Percentiles rank a stretch among this genome's conserved stretches.
Conservation (phyloP, 768 basidiomycete genomes). For the Podaxis rugospora region DNA sequence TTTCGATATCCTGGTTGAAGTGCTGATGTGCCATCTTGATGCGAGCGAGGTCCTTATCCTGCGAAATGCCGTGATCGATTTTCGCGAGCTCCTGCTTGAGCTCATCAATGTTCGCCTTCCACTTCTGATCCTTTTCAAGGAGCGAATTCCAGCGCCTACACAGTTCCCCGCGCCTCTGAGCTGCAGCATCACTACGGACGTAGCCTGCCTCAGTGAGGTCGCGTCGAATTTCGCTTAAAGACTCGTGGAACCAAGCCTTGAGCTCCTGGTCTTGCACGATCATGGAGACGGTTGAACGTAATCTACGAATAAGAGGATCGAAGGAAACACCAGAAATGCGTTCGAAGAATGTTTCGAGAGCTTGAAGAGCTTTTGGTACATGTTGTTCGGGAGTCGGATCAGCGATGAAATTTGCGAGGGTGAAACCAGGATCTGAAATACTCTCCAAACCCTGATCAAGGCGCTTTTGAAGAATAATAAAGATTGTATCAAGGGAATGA, state of each 20-base stretch:
- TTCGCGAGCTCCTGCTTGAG: conserved; percentile 41
- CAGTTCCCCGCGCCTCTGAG: conserved; percentile 38
- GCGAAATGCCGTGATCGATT: conserved; percentile 40
- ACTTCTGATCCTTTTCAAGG: conserved; percentile 45
- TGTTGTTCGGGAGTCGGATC: conserved; percentile 66
- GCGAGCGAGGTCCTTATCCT: conserved; percentile 46
- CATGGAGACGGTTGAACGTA: conserved; percentile 40
- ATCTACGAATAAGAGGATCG: conserved; percentile 38
- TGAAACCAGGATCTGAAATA: conserved; percentile 39
- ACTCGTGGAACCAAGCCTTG: conserved; percentile 50
- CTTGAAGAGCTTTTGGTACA: conserved; percentile 44
- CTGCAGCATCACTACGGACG: conserved; percentile 44
- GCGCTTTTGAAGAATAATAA: conserved; percentile 55
- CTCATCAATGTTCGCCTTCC: conserved; percentile 44
- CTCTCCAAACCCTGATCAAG: conserved; percentile 47
- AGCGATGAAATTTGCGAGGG: conserved; percentile 51
- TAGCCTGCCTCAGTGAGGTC: conserved; percentile 50
- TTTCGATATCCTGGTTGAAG: conserved; percentile 46
- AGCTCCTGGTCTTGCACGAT: conserved; percentile 51
- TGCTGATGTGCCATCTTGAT: conserved; percentile 43
- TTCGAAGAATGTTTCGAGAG: conserved; percentile 42
- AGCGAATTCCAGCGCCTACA: conserved; percentile 46
- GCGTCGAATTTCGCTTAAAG: conserved; percentile 40
- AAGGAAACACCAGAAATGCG: conserved; percentile 53
- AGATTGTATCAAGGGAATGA: conserved; percentile 51